A percentile compares a stretch with the other conserved stretches of the same genome.
These are phyloP conservation scores for Herpetospermum pedunculosum DNA, from an alignment of 306 rosid genomes.

Conservation along the genomic window DNA sequence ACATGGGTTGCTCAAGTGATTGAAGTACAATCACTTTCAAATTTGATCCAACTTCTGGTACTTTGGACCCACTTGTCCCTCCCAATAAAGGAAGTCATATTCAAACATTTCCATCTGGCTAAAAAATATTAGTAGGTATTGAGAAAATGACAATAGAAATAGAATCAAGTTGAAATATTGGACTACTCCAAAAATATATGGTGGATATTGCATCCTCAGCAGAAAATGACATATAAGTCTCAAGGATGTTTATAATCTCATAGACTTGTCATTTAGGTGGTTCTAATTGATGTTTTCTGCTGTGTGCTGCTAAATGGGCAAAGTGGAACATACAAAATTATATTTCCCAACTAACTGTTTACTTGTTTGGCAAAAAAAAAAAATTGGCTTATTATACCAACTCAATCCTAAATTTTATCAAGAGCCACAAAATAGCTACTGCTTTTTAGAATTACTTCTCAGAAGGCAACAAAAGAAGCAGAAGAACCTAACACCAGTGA, in stretches of 20 bases:
- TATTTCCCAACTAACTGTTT: background rate
- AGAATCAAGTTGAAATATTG: background rate
- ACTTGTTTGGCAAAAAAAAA: too few relatives aligned
- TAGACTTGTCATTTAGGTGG: background rate
- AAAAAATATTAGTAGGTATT: background rate
- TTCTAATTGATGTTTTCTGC: background rate
- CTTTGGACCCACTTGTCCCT: background rate
- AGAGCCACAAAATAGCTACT: background rate
- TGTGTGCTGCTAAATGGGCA: background rate
- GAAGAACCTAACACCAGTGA: background rate
- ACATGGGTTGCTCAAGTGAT: conserved; percentile 1
- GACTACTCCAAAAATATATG: background rate
- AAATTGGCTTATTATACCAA: background rate
- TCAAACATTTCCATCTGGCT: background rate
- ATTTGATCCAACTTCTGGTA: background rate
- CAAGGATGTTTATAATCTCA: background rate
- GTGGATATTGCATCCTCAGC: background rate
- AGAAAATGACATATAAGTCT: background rate
- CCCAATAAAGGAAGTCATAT: background rate
- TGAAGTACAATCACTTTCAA: background rate
- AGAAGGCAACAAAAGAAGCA: background rate
- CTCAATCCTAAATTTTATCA: background rate
- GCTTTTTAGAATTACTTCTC: background rate
- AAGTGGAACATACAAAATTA: background rate
- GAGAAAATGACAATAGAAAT: background rate